A percentile compares a stretch with the other conserved stretches of the same genome.
Evolutionary conservation across 768 basidiomycete genomes (phyloP).

Genomic region (Serendipita sp.): DNA sequence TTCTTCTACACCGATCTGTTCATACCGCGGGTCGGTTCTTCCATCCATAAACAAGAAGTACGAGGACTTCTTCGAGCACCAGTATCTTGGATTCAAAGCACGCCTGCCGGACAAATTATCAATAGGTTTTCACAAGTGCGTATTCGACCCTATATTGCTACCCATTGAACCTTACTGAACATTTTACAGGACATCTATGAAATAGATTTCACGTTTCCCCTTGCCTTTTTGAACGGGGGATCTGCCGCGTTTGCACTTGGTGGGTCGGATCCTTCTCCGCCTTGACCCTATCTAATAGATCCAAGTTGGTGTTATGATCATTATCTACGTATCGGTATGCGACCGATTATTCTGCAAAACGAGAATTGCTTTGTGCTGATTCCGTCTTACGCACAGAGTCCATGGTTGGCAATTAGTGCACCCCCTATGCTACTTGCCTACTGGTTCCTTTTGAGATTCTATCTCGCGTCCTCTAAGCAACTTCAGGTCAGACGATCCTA

Average conservation of each 20-base stretch:
- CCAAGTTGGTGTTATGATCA: slow-evolving; percentile 4
- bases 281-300: not conserved
- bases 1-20: not conserved
- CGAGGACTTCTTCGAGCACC: not conserved
- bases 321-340: slow-evolving; percentile 5
- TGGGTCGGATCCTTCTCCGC: not conserved
- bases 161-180: not conserved
- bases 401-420: slow-evolving; percentile 7
- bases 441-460: slow-evolving; percentile 6
- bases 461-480: slow-evolving; percentile 2
- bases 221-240: not conserved
- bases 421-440: slow-evolving; percentile 5
- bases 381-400: not conserved
- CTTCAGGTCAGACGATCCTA: not conserved
- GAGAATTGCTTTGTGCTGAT: not conserved
- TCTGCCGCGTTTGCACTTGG: not conserved
- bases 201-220: slow-evolving; percentile 3
- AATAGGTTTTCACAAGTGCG: not conserved
- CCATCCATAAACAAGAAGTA: not conserved
- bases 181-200: not conserved
- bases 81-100: not conserved
- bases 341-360: not conserved
- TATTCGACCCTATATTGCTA: not conserved
- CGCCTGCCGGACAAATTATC: not conserved
- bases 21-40: not conserved